Base-by-base conservation (phyloP, 306 rosid genomes). In the Lupinus albus region DNA sequence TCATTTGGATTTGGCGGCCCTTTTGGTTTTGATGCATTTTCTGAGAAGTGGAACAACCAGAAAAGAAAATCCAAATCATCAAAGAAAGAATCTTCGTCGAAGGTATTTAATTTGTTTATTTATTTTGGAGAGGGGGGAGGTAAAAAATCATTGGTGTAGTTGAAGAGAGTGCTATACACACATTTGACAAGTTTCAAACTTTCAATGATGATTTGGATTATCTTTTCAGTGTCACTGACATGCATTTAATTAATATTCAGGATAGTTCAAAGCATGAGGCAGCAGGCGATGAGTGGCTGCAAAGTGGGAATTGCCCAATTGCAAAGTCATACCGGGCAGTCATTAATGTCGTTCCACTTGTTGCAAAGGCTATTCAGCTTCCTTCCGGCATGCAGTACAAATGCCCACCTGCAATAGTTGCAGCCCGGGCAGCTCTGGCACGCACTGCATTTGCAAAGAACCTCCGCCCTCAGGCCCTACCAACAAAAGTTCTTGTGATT, bases 261-360 rank as follows among this genome's bases (percentile, higher is more conserved):
- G 87, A 86, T 48, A 61, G 77, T 41, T 83, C 97, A 57, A 84
- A 86, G 65, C 98, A 93, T 12, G 98, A 89, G 83, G 93, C 97
- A 17, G 11, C 70, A 54, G 69, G 96, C 74, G 78, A 86, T 58
- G 98, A 93, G 67, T 93, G 98, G 98, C 83, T 93, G 73, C 87
- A 83, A 83, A 81, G 70, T 0, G 98, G 98, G 55, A 86, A 79
- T 71, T 93, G 98, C 76, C 98, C 98, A 0, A 88, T 93, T 18
- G 98, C 98, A 2, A 93, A 93, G 89, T 93, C 98, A 3, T 93
- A 78, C 65, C 89, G 84, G 11, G 98, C 98, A 50, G 97, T 93
- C 32, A 90, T 94, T 61, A 81, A 63, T 36, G 89, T 93, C 36
- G 70, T 93, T 71, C 98, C 98, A 10, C 87, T 93, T 47, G 97